A percentile compares a stretch with the other conserved stretches of the same genome.
These are phyloP conservation scores for Kwoniella sp. DNA, from an alignment of 768 basidiomycete genomes.

Conservation along the genomic window DNA sequence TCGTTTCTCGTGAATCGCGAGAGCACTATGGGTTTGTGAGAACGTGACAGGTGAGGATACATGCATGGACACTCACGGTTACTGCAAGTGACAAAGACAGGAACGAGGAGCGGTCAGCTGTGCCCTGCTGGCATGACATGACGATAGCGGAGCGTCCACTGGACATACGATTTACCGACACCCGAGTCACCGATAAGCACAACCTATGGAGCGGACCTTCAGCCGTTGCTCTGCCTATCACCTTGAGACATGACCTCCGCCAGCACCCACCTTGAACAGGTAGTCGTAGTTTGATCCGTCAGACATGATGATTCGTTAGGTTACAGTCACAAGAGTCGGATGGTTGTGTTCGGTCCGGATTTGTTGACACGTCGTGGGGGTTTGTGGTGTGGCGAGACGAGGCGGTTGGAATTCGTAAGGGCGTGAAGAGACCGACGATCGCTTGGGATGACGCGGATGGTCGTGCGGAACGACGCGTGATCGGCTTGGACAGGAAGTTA, in stretches of 20 bases:
- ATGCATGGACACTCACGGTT: slow-evolving; percentile 63
- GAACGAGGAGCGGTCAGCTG: neutral
- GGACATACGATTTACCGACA: slow-evolving; percentile 95
- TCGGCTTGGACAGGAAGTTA: too few relatives aligned
- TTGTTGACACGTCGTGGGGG: slow-evolving; percentile 4
- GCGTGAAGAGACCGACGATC: too few relatives aligned
- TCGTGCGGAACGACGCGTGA: too few relatives aligned
- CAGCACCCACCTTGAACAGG: slow-evolving; percentile 90
- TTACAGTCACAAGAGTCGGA: too few relatives aligned
- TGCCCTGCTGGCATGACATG: neutral
- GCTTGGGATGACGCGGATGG: too few relatives aligned
- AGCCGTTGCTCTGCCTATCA: too few relatives aligned
- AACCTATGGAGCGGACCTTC: slow-evolving; percentile 66
- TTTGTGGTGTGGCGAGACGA: slow-evolving; percentile 6
- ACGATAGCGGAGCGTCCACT: too few relatives aligned
- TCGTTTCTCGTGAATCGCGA: slow-evolving; percentile 99
- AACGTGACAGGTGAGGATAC: neutral
- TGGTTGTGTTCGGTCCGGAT: neutral
- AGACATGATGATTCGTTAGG: slow-evolving; percentile 72
- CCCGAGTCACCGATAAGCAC: slow-evolving; percentile 99
- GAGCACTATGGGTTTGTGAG: slow-evolving; percentile 63
- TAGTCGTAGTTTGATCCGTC: slow-evolving; percentile 97
- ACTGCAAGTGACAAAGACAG: slow-evolving; percentile 47
- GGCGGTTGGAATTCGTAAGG: too few relatives aligned
- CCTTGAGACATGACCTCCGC: too few relatives aligned